Evolutionary conservation across 2,329 filamentous ascomycete species (phyloP), one percentile per base, ranked within the genome.

Genomic region (Pseudogymnoascus verrucosus): DNA sequence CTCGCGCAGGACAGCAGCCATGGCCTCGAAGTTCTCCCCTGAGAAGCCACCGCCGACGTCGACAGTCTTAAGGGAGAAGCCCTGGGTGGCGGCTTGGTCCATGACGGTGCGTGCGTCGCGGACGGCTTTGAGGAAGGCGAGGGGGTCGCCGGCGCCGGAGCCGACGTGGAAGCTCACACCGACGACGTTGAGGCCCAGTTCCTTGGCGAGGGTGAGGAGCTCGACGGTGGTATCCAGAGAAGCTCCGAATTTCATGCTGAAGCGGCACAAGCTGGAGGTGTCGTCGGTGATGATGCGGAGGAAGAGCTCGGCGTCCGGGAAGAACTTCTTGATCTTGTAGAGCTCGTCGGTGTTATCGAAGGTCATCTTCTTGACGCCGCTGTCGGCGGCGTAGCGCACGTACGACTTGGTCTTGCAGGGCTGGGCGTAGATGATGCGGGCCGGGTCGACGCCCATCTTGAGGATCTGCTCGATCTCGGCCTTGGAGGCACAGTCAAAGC

Each of bases 361-460:
- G 2, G 95, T 99, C 93, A 99, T 98, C 82, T 96, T 91, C 80
- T 90, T 93, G 75, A 99, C 95, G 69, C 89, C 89, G 69, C 88
- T 82, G 74, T 86, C 84, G 73, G 89, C 87, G 68, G 96, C 95
- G 73, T 93, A 96, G 74, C 93, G 91, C 67, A 99, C 84, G 77
- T 97, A 98, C 59, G 93, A 97, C 80, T 95, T 96, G 72, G 95
- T 99, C 87, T 99, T 99, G 89, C 95, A 98, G 63, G 95, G 95
- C 80, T 99, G 95, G 60, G 95, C 95, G 74, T 98, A 99, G 79
- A 99, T 97, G 81, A 99, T 96, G 76, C 93, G 92, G 69, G 87
- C 85, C 11, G 95, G 90, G 73, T 90, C 88, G 69, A 96, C 84
- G 70, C 92, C 93, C 75, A 93, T 84, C 72, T 84, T 82, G 62